Evolutionary conservation across 139 green algal species (phyloP).

Genomic region (Helicosporidium sp.): DNA sequence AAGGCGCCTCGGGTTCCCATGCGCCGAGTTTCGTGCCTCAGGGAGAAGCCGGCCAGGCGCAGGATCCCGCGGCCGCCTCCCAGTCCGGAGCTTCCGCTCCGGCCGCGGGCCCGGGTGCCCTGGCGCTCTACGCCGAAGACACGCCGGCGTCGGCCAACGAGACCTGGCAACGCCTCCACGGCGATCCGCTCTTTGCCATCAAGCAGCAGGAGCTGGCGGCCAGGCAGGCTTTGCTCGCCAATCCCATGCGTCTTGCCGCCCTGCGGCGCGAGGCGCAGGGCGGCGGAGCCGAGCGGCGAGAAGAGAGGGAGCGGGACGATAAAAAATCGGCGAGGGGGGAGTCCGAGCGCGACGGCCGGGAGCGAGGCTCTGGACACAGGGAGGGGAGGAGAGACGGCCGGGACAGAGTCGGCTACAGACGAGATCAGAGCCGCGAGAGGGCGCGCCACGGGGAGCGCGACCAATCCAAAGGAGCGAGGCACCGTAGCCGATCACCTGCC

Average conservation of each 20-base stretch:
- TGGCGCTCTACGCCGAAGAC: conserved; percentile 37
- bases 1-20: neutral
- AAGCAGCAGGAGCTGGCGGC: conserved; percentile 45
- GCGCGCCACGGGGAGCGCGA: too few species aligned
- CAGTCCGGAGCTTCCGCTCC: neutral
- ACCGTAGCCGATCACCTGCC: too few species aligned
- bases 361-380: too few species aligned
- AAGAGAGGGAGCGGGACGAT: too few species aligned
- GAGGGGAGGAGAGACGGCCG: too few species aligned
- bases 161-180: conserved; percentile 69
- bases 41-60: neutral
- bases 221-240: conserved; percentile 29
- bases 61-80: neutral
- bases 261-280: conserved; percentile 24
- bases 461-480: too few species aligned
- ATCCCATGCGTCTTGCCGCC: too few species aligned
- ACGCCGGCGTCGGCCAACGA: conserved; percentile 62
- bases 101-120: conserved; percentile 24
- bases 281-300: too few species aligned
- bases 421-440: too few species aligned
- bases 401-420: too few species aligned
- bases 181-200: conserved; percentile 78
- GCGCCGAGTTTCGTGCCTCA: neutral
- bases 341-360: too few species aligned
- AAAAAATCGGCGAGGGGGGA: too few species aligned